These are phyloP conservation scores for Claviceps paspali DNA, from an alignment of 2,329 filamentous ascomycete genomes.

Conservation along the genomic window DNA sequence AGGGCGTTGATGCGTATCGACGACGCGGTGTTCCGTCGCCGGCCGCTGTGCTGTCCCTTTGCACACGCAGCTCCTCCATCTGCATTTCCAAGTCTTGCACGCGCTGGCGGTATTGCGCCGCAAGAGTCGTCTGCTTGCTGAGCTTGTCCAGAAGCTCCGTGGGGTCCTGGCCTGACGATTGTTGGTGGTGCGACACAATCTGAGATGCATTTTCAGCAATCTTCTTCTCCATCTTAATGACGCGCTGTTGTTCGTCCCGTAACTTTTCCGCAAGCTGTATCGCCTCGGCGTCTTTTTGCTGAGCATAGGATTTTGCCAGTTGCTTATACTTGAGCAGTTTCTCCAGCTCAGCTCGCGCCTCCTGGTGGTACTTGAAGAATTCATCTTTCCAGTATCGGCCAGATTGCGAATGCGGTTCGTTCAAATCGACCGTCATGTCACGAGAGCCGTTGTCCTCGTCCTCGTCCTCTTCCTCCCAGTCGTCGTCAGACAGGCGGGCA, in stretches of 20 bases:
- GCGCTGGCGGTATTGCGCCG: conserved; percentile 41
- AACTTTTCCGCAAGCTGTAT: conserved; percentile 50
- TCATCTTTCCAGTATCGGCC: conserved; percentile 70
- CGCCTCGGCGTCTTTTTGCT: conserved; percentile 60
- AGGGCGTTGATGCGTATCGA: conserved; percentile 17
- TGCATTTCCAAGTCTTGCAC: conserved; percentile 42
- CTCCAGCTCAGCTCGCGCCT: conserved; percentile 58
- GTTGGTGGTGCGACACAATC: conserved; percentile 23
- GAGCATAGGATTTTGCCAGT: conserved; percentile 62
- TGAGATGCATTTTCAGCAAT: conserved; percentile 45
- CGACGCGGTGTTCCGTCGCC: conserved; percentile 18
- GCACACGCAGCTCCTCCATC: conserved; percentile 25
- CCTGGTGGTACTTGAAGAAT: conserved; percentile 57
- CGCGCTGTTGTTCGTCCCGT: conserved; percentile 51
- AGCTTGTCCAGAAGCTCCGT: conserved; percentile 36
- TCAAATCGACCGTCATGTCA: conserved; percentile 55
- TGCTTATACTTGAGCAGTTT: conserved; percentile 69
- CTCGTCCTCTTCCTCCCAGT: conserved; percentile 27
- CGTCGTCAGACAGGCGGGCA: conserved; percentile 22
- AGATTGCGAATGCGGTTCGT: conserved; percentile 59
- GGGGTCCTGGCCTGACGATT: conserved; percentile 26
- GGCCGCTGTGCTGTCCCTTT: conserved; percentile 18
- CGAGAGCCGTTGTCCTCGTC: conserved; percentile 30
- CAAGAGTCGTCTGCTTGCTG: conserved; percentile 40
- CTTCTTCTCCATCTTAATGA: conserved; percentile 46